Percentiles rank a stretch among this genome's conserved stretches.
These are phyloP conservation scores for Colletotrichum cereale DNA, from an alignment of 2,329 filamentous ascomycete species.

Conservation along the genomic window DNA sequence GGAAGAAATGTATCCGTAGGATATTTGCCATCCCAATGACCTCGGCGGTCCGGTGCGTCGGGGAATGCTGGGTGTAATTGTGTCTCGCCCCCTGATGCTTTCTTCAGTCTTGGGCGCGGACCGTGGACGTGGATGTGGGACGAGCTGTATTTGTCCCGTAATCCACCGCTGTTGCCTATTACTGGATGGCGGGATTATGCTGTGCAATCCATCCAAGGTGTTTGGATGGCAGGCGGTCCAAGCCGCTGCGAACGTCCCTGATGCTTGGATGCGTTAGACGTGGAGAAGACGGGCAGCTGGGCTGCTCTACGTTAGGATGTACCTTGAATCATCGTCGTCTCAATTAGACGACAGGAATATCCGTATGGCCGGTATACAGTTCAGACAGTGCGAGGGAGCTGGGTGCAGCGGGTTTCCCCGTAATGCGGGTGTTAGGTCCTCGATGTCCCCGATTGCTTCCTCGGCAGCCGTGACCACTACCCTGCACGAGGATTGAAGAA, in stretches of 20 bases:
- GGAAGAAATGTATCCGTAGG: constrained; percentile 9
- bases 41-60: background rate
- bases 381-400: background rate
- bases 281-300: constrained; percentile 24
- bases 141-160: background rate
- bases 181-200: background rate
- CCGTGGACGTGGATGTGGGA: background rate
- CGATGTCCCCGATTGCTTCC: constrained; percentile 2
- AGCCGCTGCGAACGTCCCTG: constrained; percentile 14
- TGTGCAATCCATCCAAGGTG: background rate
- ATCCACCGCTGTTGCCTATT: background rate
- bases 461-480: background rate
- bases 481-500: background rate
- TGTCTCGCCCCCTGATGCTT: constrained; percentile 4
- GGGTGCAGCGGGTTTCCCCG: background rate
- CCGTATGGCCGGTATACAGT: background rate
- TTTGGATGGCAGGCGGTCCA: constrained; percentile 32
- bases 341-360: constrained; percentile 3
- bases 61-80: constrained; percentile 30
- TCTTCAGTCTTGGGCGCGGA: background rate
- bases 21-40: too few relatives aligned
- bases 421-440: background rate
- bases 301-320: background rate
- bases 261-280: constrained; percentile 4
- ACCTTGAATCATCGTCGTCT: constrained; percentile 23